Percentiles rank a stretch among this genome's conserved stretches.
Evolutionary conservation across 805 yeast species (phyloP).

Genomic region (Metschnikowia sp.): DNA sequence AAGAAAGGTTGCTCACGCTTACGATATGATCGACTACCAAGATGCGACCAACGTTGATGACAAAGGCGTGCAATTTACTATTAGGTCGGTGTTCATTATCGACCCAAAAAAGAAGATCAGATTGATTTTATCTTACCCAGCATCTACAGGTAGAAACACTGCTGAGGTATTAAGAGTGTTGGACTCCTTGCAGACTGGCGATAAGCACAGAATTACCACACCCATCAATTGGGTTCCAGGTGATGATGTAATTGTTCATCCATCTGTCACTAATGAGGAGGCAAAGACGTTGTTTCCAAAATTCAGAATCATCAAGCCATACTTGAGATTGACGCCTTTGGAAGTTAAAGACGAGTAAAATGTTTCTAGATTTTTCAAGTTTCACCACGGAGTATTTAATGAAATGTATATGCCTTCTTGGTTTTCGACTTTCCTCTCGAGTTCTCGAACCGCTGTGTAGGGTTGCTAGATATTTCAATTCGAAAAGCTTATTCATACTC

Average conservation of each 20-base stretch:
- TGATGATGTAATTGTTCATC: conserved; percentile 90
- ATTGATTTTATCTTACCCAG: conserved; percentile 84
- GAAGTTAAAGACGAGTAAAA: conserved; percentile 24
- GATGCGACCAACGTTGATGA: conserved; percentile 70
- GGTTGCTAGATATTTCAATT: too few relatives aligned
- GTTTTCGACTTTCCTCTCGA: too few relatives aligned
- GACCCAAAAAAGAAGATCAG: conserved; percentile 90
- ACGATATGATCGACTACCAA: conserved; percentile 85
- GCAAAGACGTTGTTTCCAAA: conserved; percentile 77
- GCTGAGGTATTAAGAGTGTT: conserved; percentile 87
- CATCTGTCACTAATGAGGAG: conserved; percentile 70
- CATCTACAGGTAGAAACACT: conserved; percentile 92
- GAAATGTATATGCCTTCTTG: too few relatives aligned
- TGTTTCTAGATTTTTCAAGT: too few relatives aligned
- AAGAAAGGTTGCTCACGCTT: conserved; percentile 78
- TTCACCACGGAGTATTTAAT: too few relatives aligned
- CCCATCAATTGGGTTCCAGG: conserved; percentile 92
- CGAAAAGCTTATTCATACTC: too few relatives aligned
- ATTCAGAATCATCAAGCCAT: conserved; percentile 84
- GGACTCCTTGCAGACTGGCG: conserved; percentile 84
- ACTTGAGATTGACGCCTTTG: conserved; percentile 65
- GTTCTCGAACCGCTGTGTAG: too few relatives aligned
- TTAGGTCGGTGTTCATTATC: conserved; percentile 88
- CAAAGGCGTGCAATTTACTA: conserved; percentile 74
- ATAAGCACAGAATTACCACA: conserved; percentile 78